These are phyloP conservation scores for Asterophora lycoperdoides DNA, from an alignment of 768 basidiomycete species.

Conservation along the genomic window DNA sequence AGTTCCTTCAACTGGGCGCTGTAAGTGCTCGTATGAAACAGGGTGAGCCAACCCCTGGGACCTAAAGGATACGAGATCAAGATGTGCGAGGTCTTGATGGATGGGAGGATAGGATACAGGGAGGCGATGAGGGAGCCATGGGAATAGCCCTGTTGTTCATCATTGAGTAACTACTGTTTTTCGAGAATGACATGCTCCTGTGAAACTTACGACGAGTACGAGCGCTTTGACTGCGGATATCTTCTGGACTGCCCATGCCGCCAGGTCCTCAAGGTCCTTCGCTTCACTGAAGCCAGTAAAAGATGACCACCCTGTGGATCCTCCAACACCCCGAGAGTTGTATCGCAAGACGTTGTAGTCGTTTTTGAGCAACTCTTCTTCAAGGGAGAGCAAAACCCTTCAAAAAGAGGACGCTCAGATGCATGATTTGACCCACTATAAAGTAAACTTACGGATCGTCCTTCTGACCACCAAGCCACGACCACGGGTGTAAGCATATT, in stretches of 20 bases:
- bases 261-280: constrained; percentile 61
- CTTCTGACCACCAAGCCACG: constrained; percentile 77
- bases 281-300: constrained; percentile 70
- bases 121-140: constrained; percentile 74
- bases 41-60: constrained; percentile 60
- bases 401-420: not conserved
- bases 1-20: constrained; percentile 46
- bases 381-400: constrained; percentile 45
- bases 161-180: constrained; percentile 8
- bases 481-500: constrained; percentile 81
- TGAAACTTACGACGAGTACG: constrained; percentile 52
- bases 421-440: not conserved
- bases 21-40: constrained; percentile 61
- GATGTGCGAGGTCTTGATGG: constrained; percentile 58
- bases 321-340: constrained; percentile 77
- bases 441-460: constrained; percentile 62
- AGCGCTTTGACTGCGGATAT: constrained; percentile 45
- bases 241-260: constrained; percentile 47
- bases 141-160: constrained; percentile 67
- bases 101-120: constrained; percentile 50
- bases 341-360: constrained; percentile 66
- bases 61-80: constrained; percentile 76
- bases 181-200: not conserved
- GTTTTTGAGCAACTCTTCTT: constrained; percentile 35
- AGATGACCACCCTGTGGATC: constrained; percentile 68